Conservation (phyloP, 371 early-diverging fungal species). For the Umbelopsis sp. region DNA sequence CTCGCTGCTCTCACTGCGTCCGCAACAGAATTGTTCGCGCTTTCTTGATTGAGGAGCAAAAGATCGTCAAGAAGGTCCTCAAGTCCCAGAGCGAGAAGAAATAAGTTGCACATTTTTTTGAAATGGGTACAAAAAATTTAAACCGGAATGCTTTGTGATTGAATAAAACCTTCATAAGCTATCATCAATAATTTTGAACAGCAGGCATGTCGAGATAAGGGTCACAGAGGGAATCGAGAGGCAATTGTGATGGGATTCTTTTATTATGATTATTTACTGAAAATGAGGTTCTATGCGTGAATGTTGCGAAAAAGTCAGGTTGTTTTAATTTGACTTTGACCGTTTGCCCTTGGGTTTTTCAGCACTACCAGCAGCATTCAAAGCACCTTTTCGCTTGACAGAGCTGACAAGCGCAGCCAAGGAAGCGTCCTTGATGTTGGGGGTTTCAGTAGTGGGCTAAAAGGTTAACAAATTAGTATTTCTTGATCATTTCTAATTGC, state of each 20-base stretch:
- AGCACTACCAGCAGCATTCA: slow-evolving; percentile 33
- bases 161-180: slow-evolving; percentile 8
- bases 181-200: background rate
- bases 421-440: slow-evolving; percentile 37
- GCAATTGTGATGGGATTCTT: no score
- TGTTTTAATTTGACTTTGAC: slow-evolving; percentile 29
- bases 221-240: background rate
- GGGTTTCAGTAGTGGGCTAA: background rate
- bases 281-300: background rate
- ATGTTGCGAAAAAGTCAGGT: background rate
- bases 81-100: slow-evolving; percentile 69
- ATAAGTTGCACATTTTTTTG: slow-evolving; percentile 20
- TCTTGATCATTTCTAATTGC: background rate
- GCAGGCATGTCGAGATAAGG: background rate
- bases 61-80: slow-evolving; percentile 98
- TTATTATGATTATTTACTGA: no score
- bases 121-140: background rate
- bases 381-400: slow-evolving; percentile 62
- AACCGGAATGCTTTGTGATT: slow-evolving; percentile 3
- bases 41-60: slow-evolving; percentile 99
- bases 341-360: slow-evolving; percentile 37
- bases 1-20: slow-evolving; percentile 93
- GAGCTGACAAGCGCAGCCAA: slow-evolving; percentile 56
- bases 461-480: background rate
- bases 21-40: slow-evolving; percentile 96